Percentiles rank a stretch among this genome's conserved stretches.
Evolutionary conservation across 1,284 basidiomycete species (phyloP).

Genomic region (Phenoliferia sp.): DNA sequence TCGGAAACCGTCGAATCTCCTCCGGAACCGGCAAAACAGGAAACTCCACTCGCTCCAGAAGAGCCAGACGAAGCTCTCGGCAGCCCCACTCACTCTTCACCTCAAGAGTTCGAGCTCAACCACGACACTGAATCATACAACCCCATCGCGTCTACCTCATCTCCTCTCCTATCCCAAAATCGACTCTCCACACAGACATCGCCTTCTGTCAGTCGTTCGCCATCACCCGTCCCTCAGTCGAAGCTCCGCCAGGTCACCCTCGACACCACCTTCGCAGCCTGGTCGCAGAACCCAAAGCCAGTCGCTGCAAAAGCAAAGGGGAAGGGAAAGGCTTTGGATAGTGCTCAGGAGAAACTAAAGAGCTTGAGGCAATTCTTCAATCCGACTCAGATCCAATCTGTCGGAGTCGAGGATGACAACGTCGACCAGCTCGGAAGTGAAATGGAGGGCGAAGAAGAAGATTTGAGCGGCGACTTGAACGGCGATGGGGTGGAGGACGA

Average conservation of each 20-base stretch:
- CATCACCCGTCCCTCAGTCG: not conserved
- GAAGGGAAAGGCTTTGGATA: constrained; percentile 25
- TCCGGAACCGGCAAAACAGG: not conserved
- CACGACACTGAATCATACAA: not conserved
- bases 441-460: not conserved
- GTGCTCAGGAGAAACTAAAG: constrained; percentile 22
- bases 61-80: not conserved
- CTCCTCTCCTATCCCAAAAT: not conserved
- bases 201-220: not conserved
- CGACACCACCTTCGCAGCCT: constrained; percentile 49
- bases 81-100: not conserved
- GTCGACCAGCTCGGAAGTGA: constrained; percentile 6
- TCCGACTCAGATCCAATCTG: constrained; percentile 14
- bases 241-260: constrained; percentile 49
- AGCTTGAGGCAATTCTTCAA: constrained; percentile 3
- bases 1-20: not conserved
- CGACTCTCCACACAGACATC: not conserved
- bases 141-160: not conserved
- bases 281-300: constrained; percentile 1
- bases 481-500: constrained; percentile 9
- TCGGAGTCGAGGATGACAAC: constrained; percentile 29
- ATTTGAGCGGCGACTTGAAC: constrained; percentile 4
- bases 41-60: not conserved
- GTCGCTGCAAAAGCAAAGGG: constrained; percentile 6
- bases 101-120: not conserved